Conservation (phyloP, 257 asterid species). For the Solanum neorickii region DNA sequence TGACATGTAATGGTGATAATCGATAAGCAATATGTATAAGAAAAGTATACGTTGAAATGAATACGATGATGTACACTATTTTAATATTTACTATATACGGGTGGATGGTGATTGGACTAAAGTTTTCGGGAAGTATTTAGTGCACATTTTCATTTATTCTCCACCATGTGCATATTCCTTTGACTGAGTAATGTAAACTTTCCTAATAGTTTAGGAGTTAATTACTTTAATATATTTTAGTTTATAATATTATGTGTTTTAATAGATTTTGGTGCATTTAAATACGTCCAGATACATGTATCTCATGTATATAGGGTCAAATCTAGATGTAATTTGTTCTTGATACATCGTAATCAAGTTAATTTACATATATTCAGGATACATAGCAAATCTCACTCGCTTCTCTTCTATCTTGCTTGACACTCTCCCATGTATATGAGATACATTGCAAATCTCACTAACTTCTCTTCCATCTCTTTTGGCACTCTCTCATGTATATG, state of each 20-base stretch:
- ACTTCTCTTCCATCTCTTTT: background rate
- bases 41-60: background rate
- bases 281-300: background rate
- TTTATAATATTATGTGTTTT: too few relatives aligned
- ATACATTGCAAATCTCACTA: too few relatives aligned
- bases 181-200: background rate
- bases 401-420: background rate
- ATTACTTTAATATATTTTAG: too few relatives aligned
- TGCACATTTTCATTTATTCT: background rate
- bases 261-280: background rate
- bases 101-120: background rate
- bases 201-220: background rate
- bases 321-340: background rate
- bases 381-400: too few relatives aligned
- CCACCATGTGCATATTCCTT: background rate
- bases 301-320: too few relatives aligned
- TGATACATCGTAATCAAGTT: background rate
- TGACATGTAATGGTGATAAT: background rate
- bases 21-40: background rate
- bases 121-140: too few relatives aligned
- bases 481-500: background rate
- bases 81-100: too few relatives aligned
- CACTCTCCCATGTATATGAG: too few relatives aligned
- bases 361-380: too few relatives aligned
- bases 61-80: background rate